Conservation (phyloP, 331 rosid species). For the Quercus lobata region DNA sequence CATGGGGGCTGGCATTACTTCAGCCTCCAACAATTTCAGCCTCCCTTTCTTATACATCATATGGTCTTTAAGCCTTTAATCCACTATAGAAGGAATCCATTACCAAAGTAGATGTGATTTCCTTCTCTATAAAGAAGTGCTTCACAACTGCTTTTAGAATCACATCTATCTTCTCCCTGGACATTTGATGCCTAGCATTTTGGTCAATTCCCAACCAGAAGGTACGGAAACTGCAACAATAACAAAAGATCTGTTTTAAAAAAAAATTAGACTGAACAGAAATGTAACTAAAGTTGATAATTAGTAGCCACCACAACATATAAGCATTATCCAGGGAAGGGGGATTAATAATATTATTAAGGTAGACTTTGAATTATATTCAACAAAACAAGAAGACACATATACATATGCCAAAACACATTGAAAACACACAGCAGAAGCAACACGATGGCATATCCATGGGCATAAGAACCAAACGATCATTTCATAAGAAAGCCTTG, state of each 20-base stretch:
- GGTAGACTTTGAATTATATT: neutral
- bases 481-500: neutral
- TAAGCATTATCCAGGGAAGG: neutral
- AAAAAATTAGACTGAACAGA: neutral
- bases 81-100: constrained; percentile 99
- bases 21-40: constrained; percentile 63
- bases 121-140: constrained; percentile 93
- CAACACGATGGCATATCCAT: neutral
- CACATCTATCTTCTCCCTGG: constrained; percentile 82
- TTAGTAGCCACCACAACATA: constrained; percentile 9
- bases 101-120: constrained; percentile 92
- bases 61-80: constrained; percentile 92
- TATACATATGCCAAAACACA: neutral
- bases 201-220: constrained; percentile 8
- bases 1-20: constrained; percentile 86
- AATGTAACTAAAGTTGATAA: neutral
- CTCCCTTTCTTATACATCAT: constrained; percentile 53
- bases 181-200: constrained; percentile 78
- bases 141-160: constrained; percentile 90
- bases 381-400: neutral
- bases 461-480: neutral
- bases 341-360: neutral
- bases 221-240: constrained; percentile 47
- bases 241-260: neutral
- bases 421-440: neutral